Percentiles rank a stretch among this genome's conserved stretches.
Evolutionary conservation across 2,329 filamentous ascomycete genomes (phyloP).

Genomic region (Paecilomyces formosus): DNA sequence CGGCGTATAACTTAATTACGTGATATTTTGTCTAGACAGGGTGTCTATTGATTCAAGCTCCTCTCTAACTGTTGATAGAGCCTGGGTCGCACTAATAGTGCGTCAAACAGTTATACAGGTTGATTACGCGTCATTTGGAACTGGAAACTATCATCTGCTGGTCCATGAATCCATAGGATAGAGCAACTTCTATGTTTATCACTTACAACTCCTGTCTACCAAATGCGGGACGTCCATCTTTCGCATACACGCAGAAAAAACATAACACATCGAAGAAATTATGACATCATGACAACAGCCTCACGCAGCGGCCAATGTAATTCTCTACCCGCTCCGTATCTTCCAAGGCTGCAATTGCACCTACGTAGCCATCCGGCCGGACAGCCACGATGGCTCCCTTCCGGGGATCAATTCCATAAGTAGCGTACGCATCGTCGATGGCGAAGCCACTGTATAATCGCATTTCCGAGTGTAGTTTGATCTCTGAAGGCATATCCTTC

Average conservation of each 20-base stretch:
- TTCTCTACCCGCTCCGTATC: not conserved
- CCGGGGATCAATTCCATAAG: slow-evolving; percentile 24
- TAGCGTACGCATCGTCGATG: slow-evolving; percentile 27
- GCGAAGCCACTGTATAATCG: slow-evolving; percentile 25
- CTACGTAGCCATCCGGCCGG: slow-evolving; percentile 33
- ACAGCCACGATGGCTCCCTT: slow-evolving; percentile 27
- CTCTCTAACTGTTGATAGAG: too few relatives aligned
- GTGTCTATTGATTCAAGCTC: too few relatives aligned
- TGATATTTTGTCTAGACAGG: too few relatives aligned
- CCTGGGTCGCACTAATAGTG: too few relatives aligned
- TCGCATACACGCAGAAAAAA: not conserved
- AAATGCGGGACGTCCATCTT: not conserved
- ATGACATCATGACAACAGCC: not conserved
- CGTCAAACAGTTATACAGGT: too few relatives aligned
- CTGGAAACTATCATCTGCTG: not conserved
- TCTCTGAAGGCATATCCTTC: slow-evolving; percentile 20
- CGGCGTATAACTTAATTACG: too few relatives aligned
- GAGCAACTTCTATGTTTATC: not conserved
- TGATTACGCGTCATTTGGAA: not conserved
- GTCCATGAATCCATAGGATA: not conserved
- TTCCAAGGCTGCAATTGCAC: slow-evolving; percentile 6
- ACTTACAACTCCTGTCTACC: not conserved
- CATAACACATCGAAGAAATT: not conserved
- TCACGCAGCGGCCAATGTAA: not conserved
- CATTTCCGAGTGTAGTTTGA: slow-evolving; percentile 30